Base-by-base conservation (phyloP, 106 monocot species). In the Xerophyta viscosa region DNA sequence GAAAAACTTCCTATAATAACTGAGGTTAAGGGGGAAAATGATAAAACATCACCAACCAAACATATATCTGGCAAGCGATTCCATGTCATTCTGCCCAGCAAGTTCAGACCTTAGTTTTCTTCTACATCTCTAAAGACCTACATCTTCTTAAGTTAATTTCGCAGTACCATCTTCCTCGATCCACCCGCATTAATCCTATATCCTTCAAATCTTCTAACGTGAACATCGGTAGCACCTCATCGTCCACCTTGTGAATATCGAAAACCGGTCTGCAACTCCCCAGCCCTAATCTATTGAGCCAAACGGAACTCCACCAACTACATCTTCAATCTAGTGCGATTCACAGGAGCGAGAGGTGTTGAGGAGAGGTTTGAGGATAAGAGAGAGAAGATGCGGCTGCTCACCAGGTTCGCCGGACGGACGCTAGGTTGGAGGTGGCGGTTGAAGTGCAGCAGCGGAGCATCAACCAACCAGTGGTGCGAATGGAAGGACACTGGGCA, bases 151-250 rank as follows among this genome's bases (percentile, higher is more conserved):
- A 99, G 77, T 54, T 77, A 20, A 99, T 90, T 8, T 86, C 98
- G 51, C 62, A 82, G 57, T 58, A 83, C 61, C 65, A 90, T 99
- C 69, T 90, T 67, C 62, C 83, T 73, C 1, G 98, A 77, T 9
- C 98, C 98, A 11, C 90, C 86, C 0, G 98, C 90, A 53, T 41
- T 83, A 11, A 99, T 99, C 30, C 90, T 90, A 99, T 99, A 29
- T 99, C 90, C 64, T 72, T 90, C 51, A 99, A 49, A 48, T 99
- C 98, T 29, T 91, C 86, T 37, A 90, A 18, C 0, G 98, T 90
- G 50, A 99, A 63, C 50, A 86, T 19, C 6, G 90, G 90, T 27
- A 99, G 68, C 45, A 83, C 90, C 50, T 80, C 82, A n/a, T 74
- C 74, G 43, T 99, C 98, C 48, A 90, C 90, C 72, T 91, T 90